phyloP scores from a whole-genome alignment of 352 stramenopile genomes.

The Pythium folliculosum region DNA sequence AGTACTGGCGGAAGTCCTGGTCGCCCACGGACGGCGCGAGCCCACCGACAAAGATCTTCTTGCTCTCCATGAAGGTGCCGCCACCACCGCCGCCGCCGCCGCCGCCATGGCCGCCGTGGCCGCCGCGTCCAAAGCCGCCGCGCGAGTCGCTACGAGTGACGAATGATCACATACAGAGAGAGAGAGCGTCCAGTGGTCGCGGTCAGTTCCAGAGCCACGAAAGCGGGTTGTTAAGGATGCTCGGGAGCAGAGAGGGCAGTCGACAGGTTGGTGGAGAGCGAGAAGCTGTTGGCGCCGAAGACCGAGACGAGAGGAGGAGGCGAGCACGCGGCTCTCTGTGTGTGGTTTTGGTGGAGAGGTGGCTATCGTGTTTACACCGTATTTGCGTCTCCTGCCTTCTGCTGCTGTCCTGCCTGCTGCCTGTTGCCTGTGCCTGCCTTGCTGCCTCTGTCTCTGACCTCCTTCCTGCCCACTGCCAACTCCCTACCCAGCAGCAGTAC shows the following conservation, averaged over 20 bases:
- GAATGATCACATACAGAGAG: not conserved
- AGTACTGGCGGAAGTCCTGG: slow-evolving; percentile 91
- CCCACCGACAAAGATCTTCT: slow-evolving; percentile 94
- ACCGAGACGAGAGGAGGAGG: slow-evolving; percentile 5
- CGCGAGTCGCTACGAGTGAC: slow-evolving; percentile 38
- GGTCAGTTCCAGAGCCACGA: not conserved
- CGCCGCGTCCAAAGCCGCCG: slow-evolving; percentile 26
- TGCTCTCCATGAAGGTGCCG: slow-evolving; percentile 61
- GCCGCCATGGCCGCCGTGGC: slow-evolving; percentile 27
- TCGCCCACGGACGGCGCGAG: slow-evolving; percentile 84
- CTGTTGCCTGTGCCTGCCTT: not conserved
- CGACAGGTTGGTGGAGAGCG: slow-evolving; percentile 1
- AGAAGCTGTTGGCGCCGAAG: not conserved
- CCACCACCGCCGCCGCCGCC: slow-evolving; percentile 28
- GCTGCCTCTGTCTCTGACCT: slow-evolving; percentile 19
- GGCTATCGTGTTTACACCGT: slow-evolving; percentile 21
- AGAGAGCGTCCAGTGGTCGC: not conserved
- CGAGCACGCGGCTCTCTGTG: too few relatives aligned
- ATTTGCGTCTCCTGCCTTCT: slow-evolving; percentile 15
- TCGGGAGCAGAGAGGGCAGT: not conserved
- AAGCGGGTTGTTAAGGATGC: too few relatives aligned
- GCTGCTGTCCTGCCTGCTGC: slow-evolving; percentile 7
- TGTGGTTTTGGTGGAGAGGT: not conserved
- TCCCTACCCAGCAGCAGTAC: slow-evolving; percentile 11
- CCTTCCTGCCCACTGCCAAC: slow-evolving; percentile 35